A percentile compares a stretch with the other conserved stretches of the same genome.
phyloP scores from a whole-genome alignment of 2,329 filamentous ascomycete species.

The Ophiostoma perfectum region DNA sequence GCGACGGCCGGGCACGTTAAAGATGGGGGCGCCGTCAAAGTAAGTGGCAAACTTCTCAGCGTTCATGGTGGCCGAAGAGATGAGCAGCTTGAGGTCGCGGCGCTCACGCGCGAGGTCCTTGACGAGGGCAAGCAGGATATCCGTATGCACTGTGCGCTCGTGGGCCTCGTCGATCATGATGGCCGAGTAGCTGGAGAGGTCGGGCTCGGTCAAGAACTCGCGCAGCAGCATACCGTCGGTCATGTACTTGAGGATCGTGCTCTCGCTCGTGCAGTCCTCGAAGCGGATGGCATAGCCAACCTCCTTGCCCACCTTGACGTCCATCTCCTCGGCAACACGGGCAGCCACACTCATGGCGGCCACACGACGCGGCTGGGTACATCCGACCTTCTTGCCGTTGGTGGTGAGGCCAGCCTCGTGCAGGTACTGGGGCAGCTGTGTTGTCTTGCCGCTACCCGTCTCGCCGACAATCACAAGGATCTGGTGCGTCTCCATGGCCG shows the following conservation, averaged over 20 bases:
- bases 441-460: slow-evolving; percentile 93
- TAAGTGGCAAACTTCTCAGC: slow-evolving; percentile 87
- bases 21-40: slow-evolving; percentile 88
- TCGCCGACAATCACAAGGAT: slow-evolving; percentile 89
- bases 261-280: slow-evolving; percentile 84
- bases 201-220: slow-evolving; percentile 84
- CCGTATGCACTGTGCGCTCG: slow-evolving; percentile 85
- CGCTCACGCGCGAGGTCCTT: slow-evolving; percentile 82
- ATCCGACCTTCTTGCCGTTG: slow-evolving; percentile 76
- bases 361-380: slow-evolving; percentile 90
- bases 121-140: slow-evolving; percentile 80
- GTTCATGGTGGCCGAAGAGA: slow-evolving; percentile 92
- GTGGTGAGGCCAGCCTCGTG: slow-evolving; percentile 88
- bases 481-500: slow-evolving; percentile 80
- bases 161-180: slow-evolving; percentile 97
- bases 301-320: slow-evolving; percentile 80
- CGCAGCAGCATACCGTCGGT: slow-evolving; percentile 92
- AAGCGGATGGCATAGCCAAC: slow-evolving; percentile 95
- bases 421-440: slow-evolving; percentile 88
- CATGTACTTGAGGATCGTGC: slow-evolving; percentile 92
- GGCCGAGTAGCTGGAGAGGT: slow-evolving; percentile 74
- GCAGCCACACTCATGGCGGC: slow-evolving; percentile 97
- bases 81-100: slow-evolving; percentile 81
- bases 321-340: slow-evolving; percentile 91
- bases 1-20: slow-evolving; percentile 84